Conservation (phyloP, 768 basidiomycete genomes). For the Boletus tomentosulus region DNA sequence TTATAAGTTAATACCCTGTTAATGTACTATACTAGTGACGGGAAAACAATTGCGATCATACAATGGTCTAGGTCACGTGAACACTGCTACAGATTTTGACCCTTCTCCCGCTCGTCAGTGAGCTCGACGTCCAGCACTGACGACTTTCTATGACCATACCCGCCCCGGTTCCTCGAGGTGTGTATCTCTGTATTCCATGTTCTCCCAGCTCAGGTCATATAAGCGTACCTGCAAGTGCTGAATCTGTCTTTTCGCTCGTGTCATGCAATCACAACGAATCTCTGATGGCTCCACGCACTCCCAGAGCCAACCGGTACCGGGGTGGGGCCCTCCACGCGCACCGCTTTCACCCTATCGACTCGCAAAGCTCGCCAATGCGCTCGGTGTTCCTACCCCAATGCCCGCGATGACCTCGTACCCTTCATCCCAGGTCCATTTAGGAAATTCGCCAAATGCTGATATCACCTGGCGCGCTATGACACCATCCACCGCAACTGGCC, state of each 20-base stretch:
- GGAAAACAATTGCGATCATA: no score
- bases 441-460: constrained; percentile 24
- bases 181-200: neutral
- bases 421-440: constrained; percentile 9
- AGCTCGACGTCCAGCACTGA: constrained; percentile 2
- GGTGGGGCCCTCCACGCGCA: constrained; percentile 63
- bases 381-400: constrained; percentile 73
- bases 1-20: no score
- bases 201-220: constrained; percentile 3
- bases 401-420: constrained; percentile 41
- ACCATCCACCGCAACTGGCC: constrained; percentile 40
- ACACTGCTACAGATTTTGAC: no score
- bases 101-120: neutral
- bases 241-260: constrained; percentile 8
- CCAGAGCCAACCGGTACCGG: neutral
- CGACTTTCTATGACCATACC: neutral
- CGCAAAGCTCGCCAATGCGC: constrained; percentile 80
- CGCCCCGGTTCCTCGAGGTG: constrained; percentile 7
- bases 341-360: constrained; percentile 74
- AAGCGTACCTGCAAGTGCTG: neutral
- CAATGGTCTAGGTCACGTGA: constrained; percentile 15
- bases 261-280: constrained; percentile 15
- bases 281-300: constrained; percentile 6
- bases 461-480: constrained; percentile 47
- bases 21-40: no score